Percentiles rank a stretch among this genome's conserved stretches.
Conservation (phyloP, 2,329 filamentous ascomycete species). For the Elsinoe arachidis region DNA sequence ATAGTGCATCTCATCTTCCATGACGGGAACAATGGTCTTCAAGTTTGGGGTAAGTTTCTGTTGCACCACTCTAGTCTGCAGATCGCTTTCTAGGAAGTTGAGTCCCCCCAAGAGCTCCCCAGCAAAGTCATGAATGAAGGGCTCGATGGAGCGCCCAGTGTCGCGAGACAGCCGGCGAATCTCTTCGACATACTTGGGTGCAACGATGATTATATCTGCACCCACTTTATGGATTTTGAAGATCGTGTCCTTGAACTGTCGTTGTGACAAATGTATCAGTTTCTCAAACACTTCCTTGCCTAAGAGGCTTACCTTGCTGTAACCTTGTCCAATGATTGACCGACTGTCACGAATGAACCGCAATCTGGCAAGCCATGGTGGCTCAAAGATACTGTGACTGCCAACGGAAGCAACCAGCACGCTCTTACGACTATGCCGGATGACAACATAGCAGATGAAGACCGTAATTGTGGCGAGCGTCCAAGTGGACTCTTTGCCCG, state of each 20-base stretch:
- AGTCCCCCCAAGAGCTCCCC: not conserved
- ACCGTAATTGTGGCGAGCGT: not conserved
- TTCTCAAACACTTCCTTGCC: not conserved
- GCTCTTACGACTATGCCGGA: not conserved
- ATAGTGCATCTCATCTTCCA: not conserved
- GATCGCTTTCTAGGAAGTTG: not conserved
- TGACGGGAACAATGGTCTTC: not conserved
- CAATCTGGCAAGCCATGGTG: not conserved
- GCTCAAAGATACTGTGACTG: not conserved
- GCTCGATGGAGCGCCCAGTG: not conserved
- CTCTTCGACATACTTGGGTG: not conserved
- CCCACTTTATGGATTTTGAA: not conserved
- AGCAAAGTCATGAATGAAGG: not conserved
- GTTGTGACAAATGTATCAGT: not conserved
- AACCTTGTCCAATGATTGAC: not conserved
- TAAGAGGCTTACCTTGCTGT: not conserved
- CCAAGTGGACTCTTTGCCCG: too few relatives aligned
- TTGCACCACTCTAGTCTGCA: not conserved
- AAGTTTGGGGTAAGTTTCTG: not conserved
- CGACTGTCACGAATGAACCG: not conserved
- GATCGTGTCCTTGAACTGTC: not conserved
- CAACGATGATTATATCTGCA: not conserved
- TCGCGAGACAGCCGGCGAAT: not conserved
- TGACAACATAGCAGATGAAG: not conserved
- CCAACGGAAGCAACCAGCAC: not conserved